Conservation (phyloP, 345 rosid species). For the Dovyalis caffra region DNA sequence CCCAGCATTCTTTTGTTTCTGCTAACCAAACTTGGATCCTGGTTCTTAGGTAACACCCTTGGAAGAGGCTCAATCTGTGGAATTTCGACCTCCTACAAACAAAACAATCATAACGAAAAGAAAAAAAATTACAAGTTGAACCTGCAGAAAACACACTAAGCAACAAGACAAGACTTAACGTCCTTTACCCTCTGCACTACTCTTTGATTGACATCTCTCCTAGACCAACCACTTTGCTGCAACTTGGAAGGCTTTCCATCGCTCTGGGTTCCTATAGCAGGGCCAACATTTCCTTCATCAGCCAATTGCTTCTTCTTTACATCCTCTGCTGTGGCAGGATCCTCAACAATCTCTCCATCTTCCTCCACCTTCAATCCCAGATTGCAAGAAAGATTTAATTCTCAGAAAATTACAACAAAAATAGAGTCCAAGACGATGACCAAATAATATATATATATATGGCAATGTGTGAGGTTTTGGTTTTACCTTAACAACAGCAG, state of each 20-base stretch:
- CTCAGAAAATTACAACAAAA: background rate
- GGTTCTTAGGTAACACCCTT: conserved; percentile 81
- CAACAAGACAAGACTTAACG: background rate
- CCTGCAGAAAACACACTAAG: background rate
- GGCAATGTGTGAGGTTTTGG: background rate
- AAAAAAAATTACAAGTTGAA: background rate
- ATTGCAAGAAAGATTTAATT: background rate
- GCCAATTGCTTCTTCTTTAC: conserved; percentile 23
- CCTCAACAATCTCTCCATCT: conserved; percentile 67
- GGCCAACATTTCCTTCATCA: conserved; percentile 31
- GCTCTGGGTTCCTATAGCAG: conserved; percentile 26
- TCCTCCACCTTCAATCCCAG: conserved; percentile 47
- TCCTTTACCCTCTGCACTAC: conserved; percentile 49
- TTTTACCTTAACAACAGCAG: conserved; percentile 88
- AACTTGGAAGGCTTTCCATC: conserved; percentile 38
- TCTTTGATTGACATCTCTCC: conserved; percentile 61
- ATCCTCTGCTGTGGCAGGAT: conserved; percentile 34
- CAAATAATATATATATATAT: background rate
- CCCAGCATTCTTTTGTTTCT: conserved; percentile 97
- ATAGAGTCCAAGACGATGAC: background rate
- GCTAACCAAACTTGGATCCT: conserved; percentile 87
- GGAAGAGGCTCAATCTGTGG: conserved; percentile 66
- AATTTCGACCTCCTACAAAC: conserved; percentile 48
- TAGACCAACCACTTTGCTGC: conserved; percentile 47
- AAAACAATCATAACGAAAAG: background rate